Evolutionary conservation across 805 yeast species (phyloP), one percentile per base, ranked within the genome.

Genomic region (Zygoascus flipseniorum): DNA sequence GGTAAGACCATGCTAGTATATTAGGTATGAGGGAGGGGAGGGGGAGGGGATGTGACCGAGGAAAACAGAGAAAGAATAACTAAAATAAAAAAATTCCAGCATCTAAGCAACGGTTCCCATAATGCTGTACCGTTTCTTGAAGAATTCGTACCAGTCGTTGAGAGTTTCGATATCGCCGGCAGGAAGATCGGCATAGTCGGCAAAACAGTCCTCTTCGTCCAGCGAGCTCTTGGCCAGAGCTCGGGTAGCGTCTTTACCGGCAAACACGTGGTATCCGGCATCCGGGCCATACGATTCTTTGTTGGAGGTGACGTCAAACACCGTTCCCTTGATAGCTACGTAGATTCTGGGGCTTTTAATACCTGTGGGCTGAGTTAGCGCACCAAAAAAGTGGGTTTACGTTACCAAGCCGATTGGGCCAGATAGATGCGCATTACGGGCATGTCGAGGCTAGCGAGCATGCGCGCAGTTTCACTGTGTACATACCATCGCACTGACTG

Each of bases 241-340:
- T 54, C 93, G 71, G 35, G 87, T 79, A 20, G 87, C 86, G 60
- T 88, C 96, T 57, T 78, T 80, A 5, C 92, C 96, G 9, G 82
- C 86, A 43, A 88, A 74, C 6, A 75, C 79, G 61, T 81, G 82
- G 67, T 88, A 89, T 20, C 83, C 81, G 55, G 80, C 78, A 0
- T 89, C 90, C 2, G 84, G 83, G 0, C 95, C 96, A 64, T 88
- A 88, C 42, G 82, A 83, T 14, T 76, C 79, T 11, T 66, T 60
- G 62, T 87, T 88, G 47, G 71, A 64, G 0, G 86, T 77, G 9
- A 89, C 96, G 62, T 88, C 96, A 65, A 86, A 89, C 10, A 89
- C 80, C 1, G 74, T 75, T 19, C 95, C 93, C 56, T 82, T 81
- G 60, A 88, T 82, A 8, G 82, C 93, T 18, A 88, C 85, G 67